A percentile compares a stretch with the other conserved stretches of the same genome.
phyloP scores from a whole-genome alignment of 495 filamentous ascomycete species.

The Physcia stellaris region DNA sequence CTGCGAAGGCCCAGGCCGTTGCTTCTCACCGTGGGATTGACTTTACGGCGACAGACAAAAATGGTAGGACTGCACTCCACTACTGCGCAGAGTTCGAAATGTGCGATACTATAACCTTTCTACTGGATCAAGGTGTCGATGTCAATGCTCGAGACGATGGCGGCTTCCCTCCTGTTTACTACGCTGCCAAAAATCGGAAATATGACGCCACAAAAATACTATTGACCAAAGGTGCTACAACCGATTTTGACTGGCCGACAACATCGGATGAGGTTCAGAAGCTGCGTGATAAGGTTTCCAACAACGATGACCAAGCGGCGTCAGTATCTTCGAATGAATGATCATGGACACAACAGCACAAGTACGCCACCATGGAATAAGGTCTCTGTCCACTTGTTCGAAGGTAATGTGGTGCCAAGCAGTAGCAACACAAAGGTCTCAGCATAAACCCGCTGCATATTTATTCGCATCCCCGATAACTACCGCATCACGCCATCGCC shows the following conservation, averaged over 20 bases:
- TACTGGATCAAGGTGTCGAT: conserved; percentile 16
- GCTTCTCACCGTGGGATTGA: background rate
- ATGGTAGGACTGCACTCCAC: conserved; percentile 17
- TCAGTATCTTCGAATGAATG: too few species aligned
- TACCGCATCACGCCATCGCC: too few species aligned
- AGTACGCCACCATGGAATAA: too few species aligned
- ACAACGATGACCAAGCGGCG: too few species aligned
- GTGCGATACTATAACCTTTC: conserved; percentile 6
- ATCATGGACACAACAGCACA: too few species aligned
- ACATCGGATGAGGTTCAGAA: background rate
- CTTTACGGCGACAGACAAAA: conserved; percentile 3
- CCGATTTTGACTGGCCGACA: background rate
- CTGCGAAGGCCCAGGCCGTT: too few species aligned
- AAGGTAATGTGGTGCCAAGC: too few species aligned
- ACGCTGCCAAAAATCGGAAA: background rate
- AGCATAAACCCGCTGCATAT: too few species aligned
- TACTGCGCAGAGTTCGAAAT: conserved; percentile 18
- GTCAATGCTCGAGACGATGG: conserved; percentile 14
- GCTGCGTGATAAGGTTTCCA: background rate
- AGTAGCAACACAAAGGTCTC: too few species aligned
- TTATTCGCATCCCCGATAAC: too few species aligned
- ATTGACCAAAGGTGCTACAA: background rate
- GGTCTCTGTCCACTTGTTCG: too few species aligned
- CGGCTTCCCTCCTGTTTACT: background rate
- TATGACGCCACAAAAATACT: background rate